Base-by-base conservation (phyloP, 2,329 filamentous ascomycete species). In the Phoma sp. region DNA sequence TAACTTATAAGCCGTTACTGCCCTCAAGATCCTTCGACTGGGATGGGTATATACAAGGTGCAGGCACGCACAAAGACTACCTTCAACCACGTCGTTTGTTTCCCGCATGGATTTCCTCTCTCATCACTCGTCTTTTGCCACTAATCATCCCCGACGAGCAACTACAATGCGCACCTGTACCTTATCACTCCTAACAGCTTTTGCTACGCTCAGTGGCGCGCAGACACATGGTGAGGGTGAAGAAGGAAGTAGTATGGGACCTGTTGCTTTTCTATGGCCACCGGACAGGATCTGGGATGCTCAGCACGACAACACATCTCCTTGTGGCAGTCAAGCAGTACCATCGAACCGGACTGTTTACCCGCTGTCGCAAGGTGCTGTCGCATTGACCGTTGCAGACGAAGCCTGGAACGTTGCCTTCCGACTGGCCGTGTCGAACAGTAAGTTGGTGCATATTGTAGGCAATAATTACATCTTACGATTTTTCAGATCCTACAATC, bases 201-300 rank as follows among this genome's bases (percentile, higher is more conserved):
- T 54, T 18, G 48, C 46, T 22, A 14, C 18, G 7, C 27, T 53
- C 33, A 56, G 30, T n/a, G 36, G n/a, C 29, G 64, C 60, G 7
- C 61, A 67, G 32, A 60, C 57, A 22, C 67, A 70, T 59, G 67
- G 67, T 25, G 59, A 61, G n/a, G 65, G 61, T n/a, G 66, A 59
- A 37, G 65, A 68, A 38, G 69, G 68, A n/a, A 52, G 25, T 5
- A 49, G 32, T 7, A 83, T 83, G 80, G 84, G 83, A 9, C 83
- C 83, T 7, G 83, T 83, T 18, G 82, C 81, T 8, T 85, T 87
- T 66, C 75, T 86, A 70, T 87, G 84, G 84, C 85, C 84, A 4
- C 66, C 76, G 11, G 83, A 86, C 68, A 77, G 84, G 46, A 73
- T 75, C 36, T 88, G 84, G 83, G 76, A 76, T 44, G 81, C 79